These are phyloP conservation scores for Hammondia hammondi DNA, from an alignment of 169 alveolate species.

Conservation along the genomic window DNA sequence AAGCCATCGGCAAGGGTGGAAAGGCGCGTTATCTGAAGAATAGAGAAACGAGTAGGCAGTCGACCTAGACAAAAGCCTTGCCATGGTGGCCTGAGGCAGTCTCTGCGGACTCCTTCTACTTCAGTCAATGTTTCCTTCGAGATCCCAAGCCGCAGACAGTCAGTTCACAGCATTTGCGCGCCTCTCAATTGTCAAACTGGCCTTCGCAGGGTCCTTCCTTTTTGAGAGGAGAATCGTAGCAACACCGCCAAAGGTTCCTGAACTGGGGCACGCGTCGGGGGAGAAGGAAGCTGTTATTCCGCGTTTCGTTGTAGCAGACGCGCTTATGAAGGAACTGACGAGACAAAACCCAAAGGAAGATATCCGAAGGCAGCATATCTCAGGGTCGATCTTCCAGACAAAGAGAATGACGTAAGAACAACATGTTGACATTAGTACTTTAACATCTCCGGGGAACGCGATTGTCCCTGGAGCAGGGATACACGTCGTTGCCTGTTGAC, in stretches of 20 bases:
- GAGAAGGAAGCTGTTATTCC: constrained; percentile 50
- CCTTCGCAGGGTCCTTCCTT: constrained; percentile 51
- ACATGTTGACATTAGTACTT: not conserved
- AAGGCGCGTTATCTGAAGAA: too few species aligned
- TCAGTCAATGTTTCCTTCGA: too few species aligned
- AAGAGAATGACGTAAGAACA: constrained; percentile 60
- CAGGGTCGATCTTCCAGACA: constrained; percentile 56
- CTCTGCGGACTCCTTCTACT: constrained; percentile 59
- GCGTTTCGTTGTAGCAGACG: constrained; percentile 53
- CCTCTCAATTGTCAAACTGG: too few species aligned
- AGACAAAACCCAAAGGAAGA: constrained; percentile 45
- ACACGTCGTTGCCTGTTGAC: too few species aligned
- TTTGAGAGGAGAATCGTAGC: constrained; percentile 45
- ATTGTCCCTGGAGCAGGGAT: too few species aligned
- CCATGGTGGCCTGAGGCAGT: constrained; percentile 65
- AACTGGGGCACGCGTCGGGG: constrained; percentile 53
- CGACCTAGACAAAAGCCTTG: constrained; percentile 76
- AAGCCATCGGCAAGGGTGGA: too few species aligned
- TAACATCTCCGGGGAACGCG: too few species aligned
- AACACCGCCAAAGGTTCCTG: constrained; percentile 52
- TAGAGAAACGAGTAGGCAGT: constrained; percentile 11
- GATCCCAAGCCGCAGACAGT: too few species aligned
- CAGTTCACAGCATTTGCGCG: too few species aligned
- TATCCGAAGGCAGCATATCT: constrained; percentile 45
- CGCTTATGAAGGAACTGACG: constrained; percentile 52